Evolutionary conservation across 306 rosid species (phyloP).

Genomic region (Rosa persica): DNA sequence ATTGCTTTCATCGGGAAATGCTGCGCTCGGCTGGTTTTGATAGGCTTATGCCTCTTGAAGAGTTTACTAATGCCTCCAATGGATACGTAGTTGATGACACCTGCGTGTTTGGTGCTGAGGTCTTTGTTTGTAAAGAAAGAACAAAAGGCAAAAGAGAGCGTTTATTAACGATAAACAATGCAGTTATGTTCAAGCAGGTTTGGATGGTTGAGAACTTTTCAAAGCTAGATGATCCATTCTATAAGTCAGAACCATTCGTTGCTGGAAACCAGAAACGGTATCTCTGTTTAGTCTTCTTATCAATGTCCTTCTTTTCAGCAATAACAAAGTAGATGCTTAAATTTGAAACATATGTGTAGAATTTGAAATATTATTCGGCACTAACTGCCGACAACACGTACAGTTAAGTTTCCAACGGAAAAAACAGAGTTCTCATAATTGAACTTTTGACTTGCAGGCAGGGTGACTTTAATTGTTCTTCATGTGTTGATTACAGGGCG

Average conservation of each 20-base stretch:
- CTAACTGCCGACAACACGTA: neutral
- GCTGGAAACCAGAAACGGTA: neutral
- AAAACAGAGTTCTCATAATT: neutral
- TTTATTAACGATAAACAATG: neutral
- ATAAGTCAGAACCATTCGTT: neutral
- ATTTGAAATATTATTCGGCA: neutral
- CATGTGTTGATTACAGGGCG: neutral
- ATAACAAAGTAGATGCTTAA: neutral
- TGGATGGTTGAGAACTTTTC: neutral
- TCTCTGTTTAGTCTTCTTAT: neutral
- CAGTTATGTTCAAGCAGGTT: neutral
- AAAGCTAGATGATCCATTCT: neutral
- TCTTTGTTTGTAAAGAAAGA: neutral
- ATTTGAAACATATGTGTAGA: neutral
- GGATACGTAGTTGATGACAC: neutral
- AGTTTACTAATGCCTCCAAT: neutral
- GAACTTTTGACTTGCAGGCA: neutral
- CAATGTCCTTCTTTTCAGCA: neutral
- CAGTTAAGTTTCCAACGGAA: neutral
- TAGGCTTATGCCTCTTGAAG: neutral
- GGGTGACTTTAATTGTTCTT: neutral
- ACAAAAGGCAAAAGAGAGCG: neutral
- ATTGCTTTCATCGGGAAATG: neutral
- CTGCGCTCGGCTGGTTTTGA: neutral
- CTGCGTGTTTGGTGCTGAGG: neutral